Evolutionary conservation across 768 basidiomycete genomes (phyloP).

Genomic region (Auriscalpium microsporum): DNA sequence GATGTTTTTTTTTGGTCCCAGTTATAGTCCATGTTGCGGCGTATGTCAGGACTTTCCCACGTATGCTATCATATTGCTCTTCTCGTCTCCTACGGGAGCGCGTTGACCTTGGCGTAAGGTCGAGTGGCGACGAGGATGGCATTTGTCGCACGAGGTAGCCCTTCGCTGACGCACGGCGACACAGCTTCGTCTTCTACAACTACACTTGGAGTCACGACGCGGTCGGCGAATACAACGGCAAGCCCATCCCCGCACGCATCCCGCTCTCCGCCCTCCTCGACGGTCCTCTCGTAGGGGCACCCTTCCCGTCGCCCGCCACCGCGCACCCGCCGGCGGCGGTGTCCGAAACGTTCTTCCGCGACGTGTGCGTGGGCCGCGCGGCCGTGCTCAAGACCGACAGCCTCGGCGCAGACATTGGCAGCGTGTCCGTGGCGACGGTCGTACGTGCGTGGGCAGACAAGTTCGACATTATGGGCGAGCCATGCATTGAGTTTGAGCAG

Average conservation of each 20-base stretch:
- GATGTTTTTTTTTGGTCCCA: too few relatives aligned
- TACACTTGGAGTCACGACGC: slow-evolving; percentile 43
- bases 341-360: slow-evolving; percentile 28
- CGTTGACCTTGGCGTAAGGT: too few relatives aligned
- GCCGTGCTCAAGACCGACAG: slow-evolving; percentile 21
- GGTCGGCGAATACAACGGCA: slow-evolving; percentile 36
- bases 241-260: slow-evolving; percentile 40
- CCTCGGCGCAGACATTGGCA: slow-evolving; percentile 21
- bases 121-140: too few relatives aligned
- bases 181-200: slow-evolving; percentile 43
- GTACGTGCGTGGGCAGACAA: slow-evolving; percentile 31
- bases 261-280: slow-evolving; percentile 38
- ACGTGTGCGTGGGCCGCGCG: slow-evolving; percentile 32
- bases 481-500: slow-evolving; percentile 33
- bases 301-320: slow-evolving; percentile 24
- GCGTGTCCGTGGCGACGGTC: slow-evolving; percentile 22
- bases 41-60: too few relatives aligned
- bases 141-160: not conserved
- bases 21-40: too few relatives aligned
- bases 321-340: slow-evolving; percentile 27
- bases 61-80: too few relatives aligned
- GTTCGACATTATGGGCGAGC: slow-evolving; percentile 27
- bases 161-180: not conserved
- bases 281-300: slow-evolving; percentile 36
- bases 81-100: too few relatives aligned